Conservation (phyloP, 2,329 filamentous ascomycete genomes). For the Ascochyta lentis region DNA sequence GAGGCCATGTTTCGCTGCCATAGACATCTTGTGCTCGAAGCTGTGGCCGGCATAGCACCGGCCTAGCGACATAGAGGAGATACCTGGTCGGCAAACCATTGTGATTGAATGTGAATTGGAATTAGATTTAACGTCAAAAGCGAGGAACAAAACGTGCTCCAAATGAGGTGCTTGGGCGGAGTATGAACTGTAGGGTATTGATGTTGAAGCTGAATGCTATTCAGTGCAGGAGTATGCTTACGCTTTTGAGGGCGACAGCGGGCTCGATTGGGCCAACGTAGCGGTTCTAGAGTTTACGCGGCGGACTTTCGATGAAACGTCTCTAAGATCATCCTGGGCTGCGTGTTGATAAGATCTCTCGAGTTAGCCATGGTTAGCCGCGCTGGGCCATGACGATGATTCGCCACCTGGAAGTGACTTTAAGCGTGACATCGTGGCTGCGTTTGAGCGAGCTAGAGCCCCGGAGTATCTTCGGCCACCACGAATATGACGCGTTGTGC, state of each 20-base stretch:
- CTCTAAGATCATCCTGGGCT: conserved; percentile 9
- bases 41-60: conserved; percentile 71
- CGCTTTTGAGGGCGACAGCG: conserved; percentile 14
- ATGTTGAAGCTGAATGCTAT: conserved; percentile 1
- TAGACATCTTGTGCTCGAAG: conserved; percentile 70
- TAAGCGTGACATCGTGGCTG: conserved; percentile 10
- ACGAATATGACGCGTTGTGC: neutral
- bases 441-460: conserved; percentile 2
- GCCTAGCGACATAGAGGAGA: conserved; percentile 79
- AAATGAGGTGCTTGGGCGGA: neutral
- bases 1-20: conserved; percentile 70
- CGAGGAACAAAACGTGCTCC: neutral
- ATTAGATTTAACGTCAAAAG: neutral
- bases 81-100: conserved; percentile 67
- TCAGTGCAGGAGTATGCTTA: conserved; percentile 6
- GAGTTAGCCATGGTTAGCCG: conserved; percentile 16
- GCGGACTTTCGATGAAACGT: conserved; percentile 8
- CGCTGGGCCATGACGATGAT: conserved; percentile 17
- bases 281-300: conserved; percentile 17
- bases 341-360: conserved; percentile 13
- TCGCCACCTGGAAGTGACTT: conserved; percentile 20
- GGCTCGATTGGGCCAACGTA: neutral
- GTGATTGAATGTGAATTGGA: conserved; percentile 9
- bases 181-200: neutral
- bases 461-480: conserved; percentile 1